Base-by-base conservation (phyloP, 129 eudicot genomes). In the Tagetes erecta region DNA sequence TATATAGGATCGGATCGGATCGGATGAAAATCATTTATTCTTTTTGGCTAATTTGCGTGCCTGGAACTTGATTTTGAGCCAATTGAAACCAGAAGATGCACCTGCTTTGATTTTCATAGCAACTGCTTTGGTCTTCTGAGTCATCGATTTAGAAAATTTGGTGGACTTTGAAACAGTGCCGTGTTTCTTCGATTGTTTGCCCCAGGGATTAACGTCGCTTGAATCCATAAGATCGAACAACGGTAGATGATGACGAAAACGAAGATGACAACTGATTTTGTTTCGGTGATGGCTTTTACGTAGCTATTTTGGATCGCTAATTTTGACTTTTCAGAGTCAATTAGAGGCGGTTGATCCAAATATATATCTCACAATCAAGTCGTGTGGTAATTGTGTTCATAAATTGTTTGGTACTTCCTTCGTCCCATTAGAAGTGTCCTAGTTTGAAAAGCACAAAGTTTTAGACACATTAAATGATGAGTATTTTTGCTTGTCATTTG, bases 191-290 rank as follows among this genome's bases (percentile, higher is more conserved):
- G 77, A 45, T 36, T 68, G 53, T 69, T 81, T 75, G 0, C 77
- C 84, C 84, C 81, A 81, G 2, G 84, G 84, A 53, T 76, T 81
- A 72, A 78, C 78, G 51, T 64, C 73, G 33, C 67, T 33, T 51
- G 67, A 44, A 44, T 44, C 53, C 49, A 42, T 6, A 77, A 8
- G 81, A 69, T 78, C 65, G 41, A 27, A 55, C 14, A 67, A 52
- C 27, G 53, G 46, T 41, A 68, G 67, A 41, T 76, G 8, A 55
- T 75, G 64, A 30, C 40, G 76, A 30, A 14, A 51, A 0, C 41
- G 57, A 36, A 4, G 72, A 37, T 30, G 64, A 35, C 12, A 6
- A 57, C 13, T 13, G 73, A 66, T 76, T 62, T 73, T 58, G 58
- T 59, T 73, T 73, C 42, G 46, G 45, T 44, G 53, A 50, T 55